Percentiles rank a stretch among this genome's conserved stretches.
phyloP scores from a whole-genome alignment of 83 land plant genomes.

The Diphasiastrum complanatum region DNA sequence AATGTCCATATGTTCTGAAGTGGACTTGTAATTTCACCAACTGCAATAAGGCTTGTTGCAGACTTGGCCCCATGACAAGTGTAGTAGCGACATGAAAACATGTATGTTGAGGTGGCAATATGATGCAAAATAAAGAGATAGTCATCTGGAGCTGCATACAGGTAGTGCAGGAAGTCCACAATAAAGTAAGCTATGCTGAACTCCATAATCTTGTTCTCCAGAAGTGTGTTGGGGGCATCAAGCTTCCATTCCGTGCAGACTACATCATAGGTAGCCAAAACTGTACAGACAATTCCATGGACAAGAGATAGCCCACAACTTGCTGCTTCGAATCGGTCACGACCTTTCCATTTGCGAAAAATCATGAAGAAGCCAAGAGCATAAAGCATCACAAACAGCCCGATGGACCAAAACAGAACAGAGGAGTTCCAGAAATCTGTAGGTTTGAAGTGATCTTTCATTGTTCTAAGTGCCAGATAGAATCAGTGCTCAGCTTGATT shows the following conservation, averaged over 20 bases:
- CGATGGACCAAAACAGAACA: no score
- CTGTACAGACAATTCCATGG: conserved; percentile 14
- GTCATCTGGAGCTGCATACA: conserved; percentile 11
- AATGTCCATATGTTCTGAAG: conserved; percentile 28
- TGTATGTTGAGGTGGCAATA: conserved; percentile 19
- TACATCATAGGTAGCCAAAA: conserved; percentile 19
- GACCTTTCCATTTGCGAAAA: conserved; percentile 20
- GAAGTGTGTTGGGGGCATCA: conserved; percentile 24
- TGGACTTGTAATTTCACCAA: conserved; percentile 26
- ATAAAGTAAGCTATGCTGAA: conserved; percentile 20
- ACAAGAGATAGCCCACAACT: conserved; percentile 18
- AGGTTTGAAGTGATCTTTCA: no score
- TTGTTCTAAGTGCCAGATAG: no score
- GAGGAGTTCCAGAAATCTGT: no score
- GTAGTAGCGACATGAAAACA: conserved; percentile 20
- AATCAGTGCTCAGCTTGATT: no score
- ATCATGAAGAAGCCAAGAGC: conserved; percentile 13
- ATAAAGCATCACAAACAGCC: conserved; percentile 6
- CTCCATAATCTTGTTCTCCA: conserved; percentile 20
- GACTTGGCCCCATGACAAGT: conserved; percentile 22
- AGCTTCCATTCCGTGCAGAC: conserved; percentile 13
- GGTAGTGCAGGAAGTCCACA: conserved; percentile 14
- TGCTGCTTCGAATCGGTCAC: conserved; percentile 18
- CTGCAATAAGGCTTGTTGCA: conserved; percentile 10
- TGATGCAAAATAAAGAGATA: conserved; percentile 19